A percentile compares a stretch with the other conserved stretches of the same genome.
These are phyloP conservation scores for Scutellaria barbata DNA, from an alignment of 257 asterid genomes.

Conservation along the genomic window DNA sequence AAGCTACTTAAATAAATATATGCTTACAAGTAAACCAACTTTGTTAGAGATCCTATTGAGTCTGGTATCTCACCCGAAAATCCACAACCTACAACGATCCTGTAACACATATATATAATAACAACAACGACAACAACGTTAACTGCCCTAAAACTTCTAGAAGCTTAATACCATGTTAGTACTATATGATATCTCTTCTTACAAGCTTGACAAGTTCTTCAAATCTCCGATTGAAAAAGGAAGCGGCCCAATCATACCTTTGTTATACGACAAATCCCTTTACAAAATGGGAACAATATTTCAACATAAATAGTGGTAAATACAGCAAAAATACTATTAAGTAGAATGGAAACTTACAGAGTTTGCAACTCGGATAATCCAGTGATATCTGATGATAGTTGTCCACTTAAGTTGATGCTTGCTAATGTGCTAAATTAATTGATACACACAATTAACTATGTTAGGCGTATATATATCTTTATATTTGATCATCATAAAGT, in stretches of 20 bases:
- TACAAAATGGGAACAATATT: background rate
- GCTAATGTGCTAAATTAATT: slow-evolving; percentile 62
- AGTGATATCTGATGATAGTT: slow-evolving; percentile 67
- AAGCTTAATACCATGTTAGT: slow-evolving; percentile 1
- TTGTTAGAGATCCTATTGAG: slow-evolving; percentile 67
- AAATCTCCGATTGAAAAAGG: slow-evolving; percentile 68
- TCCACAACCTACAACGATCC: slow-evolving; percentile 78
- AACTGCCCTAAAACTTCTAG: background rate
- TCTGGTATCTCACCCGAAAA: slow-evolving; percentile 75
- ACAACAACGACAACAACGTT: background rate
- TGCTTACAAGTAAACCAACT: slow-evolving; percentile 73
- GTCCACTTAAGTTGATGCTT: slow-evolving; percentile 60
- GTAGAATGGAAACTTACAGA: slow-evolving; percentile 54
- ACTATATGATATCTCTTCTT: slow-evolving; percentile 43
- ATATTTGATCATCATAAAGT: background rate
- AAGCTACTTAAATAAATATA: background rate
- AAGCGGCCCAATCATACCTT: slow-evolving; percentile 64
- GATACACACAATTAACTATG: background rate
- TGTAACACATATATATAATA: slow-evolving; percentile 39
- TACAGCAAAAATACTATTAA: background rate
- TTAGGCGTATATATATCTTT: background rate
- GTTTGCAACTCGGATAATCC: slow-evolving; percentile 63
- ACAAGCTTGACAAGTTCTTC: slow-evolving; percentile 69
- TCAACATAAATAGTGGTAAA: background rate
- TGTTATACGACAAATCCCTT: slow-evolving; percentile 90